phyloP scores from a whole-genome alignment of 2,329 filamentous ascomycete genomes.

The Elsinoe perseae region DNA sequence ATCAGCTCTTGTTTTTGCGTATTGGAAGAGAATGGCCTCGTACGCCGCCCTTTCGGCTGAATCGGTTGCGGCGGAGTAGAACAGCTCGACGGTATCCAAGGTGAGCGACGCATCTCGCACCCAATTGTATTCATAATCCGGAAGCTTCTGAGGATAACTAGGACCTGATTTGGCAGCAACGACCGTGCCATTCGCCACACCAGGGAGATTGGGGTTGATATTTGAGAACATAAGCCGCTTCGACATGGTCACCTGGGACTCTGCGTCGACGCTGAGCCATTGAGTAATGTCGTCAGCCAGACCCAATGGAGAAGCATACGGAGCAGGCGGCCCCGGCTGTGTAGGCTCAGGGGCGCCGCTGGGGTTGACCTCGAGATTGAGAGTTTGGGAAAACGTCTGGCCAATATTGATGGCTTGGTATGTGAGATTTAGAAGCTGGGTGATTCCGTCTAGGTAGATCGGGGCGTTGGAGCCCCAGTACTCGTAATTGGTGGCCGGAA shows the following conservation, averaged over 20 bases:
- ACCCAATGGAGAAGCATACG: conserved; percentile 26
- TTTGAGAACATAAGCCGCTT: conserved; percentile 28
- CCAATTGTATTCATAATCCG: conserved; percentile 31
- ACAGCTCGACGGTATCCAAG: conserved; percentile 25
- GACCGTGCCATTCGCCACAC: conserved; percentile 26
- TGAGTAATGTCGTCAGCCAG: conserved; percentile 27
- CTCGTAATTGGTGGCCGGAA: conserved; percentile 24
- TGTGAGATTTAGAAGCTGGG: conserved; percentile 27
- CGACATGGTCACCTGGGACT: conserved; percentile 23
- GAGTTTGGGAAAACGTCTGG: conserved; percentile 23
- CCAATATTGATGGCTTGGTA: conserved; percentile 26
- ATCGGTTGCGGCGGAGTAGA: conserved; percentile 25
- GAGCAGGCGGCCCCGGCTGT: conserved; percentile 22
- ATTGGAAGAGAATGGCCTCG: conserved; percentile 24
- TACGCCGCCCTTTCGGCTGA: conserved; percentile 21
- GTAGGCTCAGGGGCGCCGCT: conserved; percentile 24
- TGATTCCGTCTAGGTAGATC: conserved; percentile 27
- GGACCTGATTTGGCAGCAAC: conserved; percentile 28
- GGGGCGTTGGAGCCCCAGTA: conserved; percentile 25
- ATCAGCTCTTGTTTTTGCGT: conserved; percentile 24
- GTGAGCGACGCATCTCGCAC: conserved; percentile 27
- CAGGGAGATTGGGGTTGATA: conserved; percentile 27
- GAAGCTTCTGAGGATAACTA: conserved; percentile 22
- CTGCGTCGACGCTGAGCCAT: conserved; percentile 22
- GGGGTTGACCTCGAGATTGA: conserved; percentile 23